phyloP scores from a whole-genome alignment of 441 rosid genomes.

The Erodium trifolium region DNA sequence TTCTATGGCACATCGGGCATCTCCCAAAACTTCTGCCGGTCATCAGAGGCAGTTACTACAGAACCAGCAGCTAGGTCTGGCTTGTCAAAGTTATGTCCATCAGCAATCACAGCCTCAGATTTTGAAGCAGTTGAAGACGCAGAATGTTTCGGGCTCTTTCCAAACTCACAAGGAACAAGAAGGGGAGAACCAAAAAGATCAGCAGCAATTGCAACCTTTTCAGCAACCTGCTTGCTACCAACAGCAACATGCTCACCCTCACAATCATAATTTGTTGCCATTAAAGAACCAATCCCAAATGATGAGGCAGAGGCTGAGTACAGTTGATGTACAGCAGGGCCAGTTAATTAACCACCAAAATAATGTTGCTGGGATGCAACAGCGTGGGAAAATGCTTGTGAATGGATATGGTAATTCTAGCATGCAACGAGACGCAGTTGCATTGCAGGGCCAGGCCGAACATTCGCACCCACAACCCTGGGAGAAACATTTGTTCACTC shows the following conservation, averaged over 20 bases:
- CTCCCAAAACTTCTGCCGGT: conserved; percentile 11
- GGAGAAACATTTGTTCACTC: conserved; percentile 22
- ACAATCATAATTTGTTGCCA: conserved; percentile 18
- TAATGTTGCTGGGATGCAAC: conserved; percentile 21
- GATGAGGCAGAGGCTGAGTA: conserved; percentile 4
- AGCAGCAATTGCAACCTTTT: conserved; percentile 15
- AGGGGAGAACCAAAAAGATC: conserved; percentile 16
- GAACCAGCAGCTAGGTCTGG: conserved; percentile 18
- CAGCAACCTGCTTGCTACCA: conserved; percentile 15
- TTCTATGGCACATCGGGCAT: conserved; percentile 17
- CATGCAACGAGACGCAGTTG: conserved; percentile 19
- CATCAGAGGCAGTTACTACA: conserved; percentile 21
- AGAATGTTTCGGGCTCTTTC: not conserved
- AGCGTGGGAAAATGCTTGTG: conserved; percentile 15
- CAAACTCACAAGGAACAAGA: conserved; percentile 8
- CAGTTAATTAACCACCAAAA: conserved; percentile 18
- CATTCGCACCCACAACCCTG: conserved; percentile 14
- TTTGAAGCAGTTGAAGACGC: conserved; percentile 10
- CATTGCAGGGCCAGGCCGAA: conserved; percentile 16
- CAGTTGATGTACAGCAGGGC: conserved; percentile 12
- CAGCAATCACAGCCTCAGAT: conserved; percentile 21
- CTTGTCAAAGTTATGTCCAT: not conserved
- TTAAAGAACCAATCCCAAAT: conserved; percentile 17
- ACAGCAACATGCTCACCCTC: conserved; percentile 13
- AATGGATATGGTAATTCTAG: conserved; percentile 17